A percentile compares a stretch with the other conserved stretches of the same genome.
Evolutionary conservation across 2,329 filamentous ascomycete genomes (phyloP).

Genomic region (Paecilomyces niveus): DNA sequence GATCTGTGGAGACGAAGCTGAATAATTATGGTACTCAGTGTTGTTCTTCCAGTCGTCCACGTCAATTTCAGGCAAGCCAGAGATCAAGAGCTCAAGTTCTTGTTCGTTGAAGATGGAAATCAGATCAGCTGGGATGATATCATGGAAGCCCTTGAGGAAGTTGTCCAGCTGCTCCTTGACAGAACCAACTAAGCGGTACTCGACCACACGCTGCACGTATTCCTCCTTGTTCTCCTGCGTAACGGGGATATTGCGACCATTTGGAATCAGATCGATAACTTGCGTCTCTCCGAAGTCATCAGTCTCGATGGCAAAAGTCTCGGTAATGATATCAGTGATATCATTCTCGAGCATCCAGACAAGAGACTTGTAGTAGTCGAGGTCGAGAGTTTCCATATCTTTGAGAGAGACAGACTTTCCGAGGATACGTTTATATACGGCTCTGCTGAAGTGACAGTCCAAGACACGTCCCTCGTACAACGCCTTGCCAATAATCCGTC

Average conservation of each 20-base stretch:
- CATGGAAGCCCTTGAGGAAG: conserved; percentile 94
- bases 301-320: conserved; percentile 90
- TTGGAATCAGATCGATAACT: conserved; percentile 76
- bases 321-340: conserved; percentile 94
- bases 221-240: conserved; percentile 99
- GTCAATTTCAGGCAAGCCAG: conserved; percentile 92
- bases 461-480: conserved; percentile 92
- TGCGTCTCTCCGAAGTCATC: conserved; percentile 89
- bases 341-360: conserved; percentile 99
- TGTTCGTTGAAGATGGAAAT: conserved; percentile 98
- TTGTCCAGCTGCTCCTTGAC: conserved; percentile 91
- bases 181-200: conserved; percentile 85
- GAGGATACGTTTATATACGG: conserved; percentile 95
- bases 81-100: conserved; percentile 92
- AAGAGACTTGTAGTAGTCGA: conserved; percentile 97
- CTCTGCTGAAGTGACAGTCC: conserved; percentile 97
- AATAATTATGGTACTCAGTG: conserved; percentile 98
- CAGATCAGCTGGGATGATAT: conserved; percentile 89
- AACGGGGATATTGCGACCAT: conserved; percentile 85
- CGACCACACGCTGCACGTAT: conserved; percentile 88
- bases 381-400: conserved; percentile 97
- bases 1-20: conserved; percentile 86
- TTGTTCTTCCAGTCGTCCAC: conserved; percentile 99
- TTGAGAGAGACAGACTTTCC: conserved; percentile 94
- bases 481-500: conserved; percentile 95